Base-by-base conservation (phyloP, 2,329 filamentous ascomycete species). In the Penicillium aurantiogriseum region DNA sequence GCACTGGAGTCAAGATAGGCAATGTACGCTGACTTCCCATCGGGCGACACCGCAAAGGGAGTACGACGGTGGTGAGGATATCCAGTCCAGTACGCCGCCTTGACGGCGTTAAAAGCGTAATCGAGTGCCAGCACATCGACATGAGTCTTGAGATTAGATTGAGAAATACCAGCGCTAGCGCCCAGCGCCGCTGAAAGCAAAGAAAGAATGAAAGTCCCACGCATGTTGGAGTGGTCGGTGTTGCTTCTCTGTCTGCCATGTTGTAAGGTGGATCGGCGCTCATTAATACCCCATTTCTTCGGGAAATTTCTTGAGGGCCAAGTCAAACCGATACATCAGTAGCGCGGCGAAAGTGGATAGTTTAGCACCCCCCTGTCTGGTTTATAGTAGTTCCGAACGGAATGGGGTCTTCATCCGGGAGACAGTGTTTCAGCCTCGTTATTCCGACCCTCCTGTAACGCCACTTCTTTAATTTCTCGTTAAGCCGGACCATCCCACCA, bases 21-120 rank as follows among this genome's bases (percentile, higher is more conserved):
- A 10, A 87, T 68, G 67, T 84, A 86, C 13, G 82, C 84, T 4
- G 79, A 80, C 57, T 81, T 81, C 58, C 83, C 83, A 67, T 86
- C 79, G 2, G 84, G 83, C 1, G 84, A 86, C 33, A 85, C 76
- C n/a, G 84, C 79, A 60, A 87, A 87, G 6, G 84, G 84, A 13
- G 84, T 86, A 51, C 84, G 80, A 45, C 84, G 81, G 68, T 87
- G 84, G 63, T 87, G 85, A 44, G 83, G 82, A 45, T 81, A 79
- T 21, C 78, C 79, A 15, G 84, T 86, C 84, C 84, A 86, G 77
- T 87, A 87, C 9, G 83, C 79, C 19, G 78, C 77, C 69, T 84
- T 82, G 62, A 86, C 76, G 6, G 84, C 83, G 65, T 83, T 81
- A 72, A 86, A 86, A 35, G 76, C 72, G 60, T 73, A 73, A 29